Conservation (phyloP, 108 stramenopile genomes). For the Nannochloropsis gaditana region DNA sequence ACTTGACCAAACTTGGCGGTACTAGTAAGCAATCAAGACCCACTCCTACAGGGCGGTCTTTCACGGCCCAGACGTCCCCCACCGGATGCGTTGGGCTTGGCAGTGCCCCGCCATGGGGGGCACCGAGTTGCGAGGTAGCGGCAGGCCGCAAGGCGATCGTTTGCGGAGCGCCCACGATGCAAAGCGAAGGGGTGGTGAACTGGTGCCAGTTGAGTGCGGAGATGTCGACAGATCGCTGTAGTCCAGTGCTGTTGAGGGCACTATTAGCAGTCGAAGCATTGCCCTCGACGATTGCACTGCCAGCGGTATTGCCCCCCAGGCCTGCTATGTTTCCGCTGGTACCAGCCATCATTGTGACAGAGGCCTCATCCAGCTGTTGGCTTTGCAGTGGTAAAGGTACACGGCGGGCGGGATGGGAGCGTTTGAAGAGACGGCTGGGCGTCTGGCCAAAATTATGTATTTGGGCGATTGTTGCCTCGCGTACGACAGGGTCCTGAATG, state of each 20-base stretch:
- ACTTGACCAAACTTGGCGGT: conserved; percentile 34
- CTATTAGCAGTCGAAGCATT: neutral
- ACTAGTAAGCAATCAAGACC: conserved; percentile 18
- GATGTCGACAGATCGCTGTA: conserved; percentile 66
- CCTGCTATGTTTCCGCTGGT: neutral
- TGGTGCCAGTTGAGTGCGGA: conserved; percentile 69
- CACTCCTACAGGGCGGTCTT: conserved; percentile 33
- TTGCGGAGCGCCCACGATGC: conserved; percentile 83
- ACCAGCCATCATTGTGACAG: neutral
- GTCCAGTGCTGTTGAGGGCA: neutral
- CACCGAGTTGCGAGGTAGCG: conserved; percentile 24
- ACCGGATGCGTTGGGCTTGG: conserved; percentile 22
- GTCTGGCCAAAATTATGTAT: conserved; percentile 60
- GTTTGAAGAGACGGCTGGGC: conserved; percentile 44
- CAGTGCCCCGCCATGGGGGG: conserved; percentile 24
- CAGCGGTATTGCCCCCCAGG: neutral
- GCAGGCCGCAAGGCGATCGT: conserved; percentile 58
- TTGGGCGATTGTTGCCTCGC: conserved; percentile 58
- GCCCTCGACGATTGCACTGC: neutral
- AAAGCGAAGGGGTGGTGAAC: conserved; percentile 80
- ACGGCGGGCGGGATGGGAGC: conserved; percentile 44
- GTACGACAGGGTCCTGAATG: conserved; percentile 58
- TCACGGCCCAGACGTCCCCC: conserved; percentile 43
- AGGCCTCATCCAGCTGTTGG: neutral
- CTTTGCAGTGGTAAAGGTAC: conserved; percentile 26